Base-by-base conservation (phyloP, 805 yeast genomes). In the Ogataea methylovora region DNA sequence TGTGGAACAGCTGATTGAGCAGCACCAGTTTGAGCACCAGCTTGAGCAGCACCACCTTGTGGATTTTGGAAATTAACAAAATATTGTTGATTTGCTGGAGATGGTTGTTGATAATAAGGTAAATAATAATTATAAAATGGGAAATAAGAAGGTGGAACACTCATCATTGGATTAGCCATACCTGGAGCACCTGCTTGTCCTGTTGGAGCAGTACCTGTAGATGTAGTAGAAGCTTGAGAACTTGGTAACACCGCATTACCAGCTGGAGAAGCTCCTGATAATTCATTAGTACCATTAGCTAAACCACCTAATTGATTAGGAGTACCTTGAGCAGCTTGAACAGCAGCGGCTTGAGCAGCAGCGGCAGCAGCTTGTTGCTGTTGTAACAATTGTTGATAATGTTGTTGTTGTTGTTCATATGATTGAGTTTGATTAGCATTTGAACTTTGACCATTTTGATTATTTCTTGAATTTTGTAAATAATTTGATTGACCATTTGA, bases 91-190 rank as follows among this genome's bases (percentile, higher is more conserved):
- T 49, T 46, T 35, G 46, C 53, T 34, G 56, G 50, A 35, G 45
- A 41, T 33, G 52, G 52, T 39, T 50, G 56, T 13, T 43, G 42
- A 43, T 52, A 48, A 42, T 44, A 50, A 27, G 55, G 56, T 30
- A 47, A 41, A 34, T 53, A 54, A 43, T 53, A 54, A 48, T 51
- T 51, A 49, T 46, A 52, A 46, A 46, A 55, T 34, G 55, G 58
- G 44, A 48, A 54, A 41, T 44, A 50, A 14, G 51, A 47, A 24
- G 48, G 51, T 36, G 58, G 58, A 26, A 48, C 42, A 30, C 55
- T 52, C 49, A 52, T 46, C 54, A 52, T 51, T 40, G 56, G 56
- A 30, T 44, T 45, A 24, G 36, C 48, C 41, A 48, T 38, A 27
- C 46, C 51, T 31, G 52, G 47, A 29, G 38, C 33, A 13, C 37